Base-by-base conservation (phyloP, 2,329 filamentous ascomycete species). In the Trematosphaeria pertusa region DNA sequence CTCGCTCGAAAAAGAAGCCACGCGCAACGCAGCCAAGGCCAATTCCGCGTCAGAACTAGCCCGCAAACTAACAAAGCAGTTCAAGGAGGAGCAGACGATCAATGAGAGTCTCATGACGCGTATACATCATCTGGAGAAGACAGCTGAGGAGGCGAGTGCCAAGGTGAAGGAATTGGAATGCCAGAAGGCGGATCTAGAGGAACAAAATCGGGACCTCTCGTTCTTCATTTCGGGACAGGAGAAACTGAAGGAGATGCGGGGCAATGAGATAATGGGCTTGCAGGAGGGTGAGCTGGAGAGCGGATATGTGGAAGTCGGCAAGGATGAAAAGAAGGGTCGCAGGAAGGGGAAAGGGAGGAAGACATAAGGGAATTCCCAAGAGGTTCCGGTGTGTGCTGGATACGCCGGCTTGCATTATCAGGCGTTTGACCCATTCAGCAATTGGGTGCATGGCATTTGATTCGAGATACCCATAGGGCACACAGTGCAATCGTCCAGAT, bases 171-270 rank as follows among this genome's bases (percentile, higher is more conserved):
- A 57, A 50, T 54, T 74, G 1, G 71, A 72, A 38, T 58, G 52
- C 3, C 73, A 91, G 70, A 87, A 89, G 56, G 80, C 76, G 30
- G 91, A 96, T 58, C 73, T 96, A 33, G 84, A 86, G 56, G 91
- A 96, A 69, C 88, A 91, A 79, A 96, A 96, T 66, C 82, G 88
- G 11, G 93, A 97, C 68, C 69, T 97, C 67, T 86, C 81, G 39
- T 92, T 96, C 80, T 96, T 93, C 64, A 93, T 97, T 49, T 89
- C 85, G 15, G 88, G 89, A 0, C 85, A 88, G 70, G 86, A 94
- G 72, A 93, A 91, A 72, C 73, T 97, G 59, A 87, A 83, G 74
- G 82, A 87, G 70, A 74, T 91, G 73, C 81, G 81, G 20, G 81
- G 80, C 56, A 85, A 83, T 46, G 88, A 87, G n/a, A 89, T 93